These are phyloP conservation scores for Mycena vitilis DNA, from an alignment of 768 basidiomycete species.

Conservation along the genomic window DNA sequence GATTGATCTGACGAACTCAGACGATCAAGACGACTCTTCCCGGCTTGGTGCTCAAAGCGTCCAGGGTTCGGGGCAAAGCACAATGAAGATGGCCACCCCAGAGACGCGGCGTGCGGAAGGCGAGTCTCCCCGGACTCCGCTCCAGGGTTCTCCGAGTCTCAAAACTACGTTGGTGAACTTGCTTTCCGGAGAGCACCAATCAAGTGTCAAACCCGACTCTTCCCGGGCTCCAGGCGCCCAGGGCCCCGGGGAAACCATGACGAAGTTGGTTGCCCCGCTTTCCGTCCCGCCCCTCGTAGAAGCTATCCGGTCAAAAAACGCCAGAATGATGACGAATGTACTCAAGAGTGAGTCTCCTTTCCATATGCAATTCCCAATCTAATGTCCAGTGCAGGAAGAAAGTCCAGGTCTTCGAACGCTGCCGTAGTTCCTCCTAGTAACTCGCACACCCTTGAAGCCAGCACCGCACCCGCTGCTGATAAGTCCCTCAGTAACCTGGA, in stretches of 20 bases:
- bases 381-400: background rate
- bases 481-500: background rate
- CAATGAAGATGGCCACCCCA: background rate
- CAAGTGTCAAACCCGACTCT: too few species aligned
- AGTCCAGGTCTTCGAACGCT: background rate
- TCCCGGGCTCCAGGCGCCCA: too few species aligned
- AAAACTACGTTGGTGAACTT: too few species aligned
- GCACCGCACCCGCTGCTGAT: background rate
- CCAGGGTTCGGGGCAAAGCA: background rate
- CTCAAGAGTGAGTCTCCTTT: background rate
- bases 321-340: too few species aligned
- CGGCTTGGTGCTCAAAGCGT: background rate
- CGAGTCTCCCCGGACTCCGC: too few species aligned
- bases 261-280: too few species aligned
- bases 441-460: background rate
- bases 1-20: conserved; percentile 20
- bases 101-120: too few species aligned
- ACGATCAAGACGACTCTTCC: conserved; percentile 5
- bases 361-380: background rate
- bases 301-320: too few species aligned
- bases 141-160: too few species aligned
- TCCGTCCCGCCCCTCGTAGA: too few species aligned
- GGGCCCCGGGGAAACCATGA: too few species aligned
- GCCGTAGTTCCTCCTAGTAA: background rate
- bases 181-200: too few species aligned